These are phyloP conservation scores for Physcomitrellopsis africana DNA, from an alignment of 225 moss, liverwort and hornwort genomes.

Conservation along the genomic window DNA sequence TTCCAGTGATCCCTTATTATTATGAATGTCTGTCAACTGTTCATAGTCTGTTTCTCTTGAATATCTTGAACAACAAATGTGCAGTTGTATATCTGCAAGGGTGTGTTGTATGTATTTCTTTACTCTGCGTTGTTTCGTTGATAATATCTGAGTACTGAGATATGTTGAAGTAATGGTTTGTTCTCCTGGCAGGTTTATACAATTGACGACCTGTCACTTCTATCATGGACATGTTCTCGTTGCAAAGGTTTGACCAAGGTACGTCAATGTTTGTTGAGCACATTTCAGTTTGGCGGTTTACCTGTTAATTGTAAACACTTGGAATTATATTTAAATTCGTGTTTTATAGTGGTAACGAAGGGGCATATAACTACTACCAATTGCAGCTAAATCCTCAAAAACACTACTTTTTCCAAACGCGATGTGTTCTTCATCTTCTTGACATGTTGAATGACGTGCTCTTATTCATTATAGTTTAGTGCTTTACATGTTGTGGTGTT, in stretches of 20 bases:
- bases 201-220: slow-evolving; percentile 56
- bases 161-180: neutral
- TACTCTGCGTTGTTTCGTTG: neutral
- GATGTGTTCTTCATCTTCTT: slow-evolving; percentile 15
- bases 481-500: slow-evolving; percentile 24
- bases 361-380: neutral
- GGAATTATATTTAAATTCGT: neutral
- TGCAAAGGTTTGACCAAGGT: slow-evolving; percentile 85
- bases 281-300: neutral
- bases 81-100: neutral
- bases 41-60: slow-evolving; percentile 9
- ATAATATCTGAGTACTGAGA: neutral
- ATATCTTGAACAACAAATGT: neutral
- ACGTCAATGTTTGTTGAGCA: slow-evolving; percentile 14
- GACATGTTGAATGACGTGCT: neutral
- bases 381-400: slow-evolving; percentile 19
- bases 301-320: neutral
- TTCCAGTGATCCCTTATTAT: neutral
- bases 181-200: slow-evolving; percentile 64
- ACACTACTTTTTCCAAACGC: neutral
- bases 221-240: slow-evolving; percentile 87
- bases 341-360: slow-evolving; percentile 1
- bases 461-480: slow-evolving; percentile 8
- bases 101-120: neutral
- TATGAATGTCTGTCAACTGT: neutral